These are phyloP conservation scores for Vigna reflexopilosa DNA, from an alignment of 306 rosid genomes.

Conservation along the genomic window DNA sequence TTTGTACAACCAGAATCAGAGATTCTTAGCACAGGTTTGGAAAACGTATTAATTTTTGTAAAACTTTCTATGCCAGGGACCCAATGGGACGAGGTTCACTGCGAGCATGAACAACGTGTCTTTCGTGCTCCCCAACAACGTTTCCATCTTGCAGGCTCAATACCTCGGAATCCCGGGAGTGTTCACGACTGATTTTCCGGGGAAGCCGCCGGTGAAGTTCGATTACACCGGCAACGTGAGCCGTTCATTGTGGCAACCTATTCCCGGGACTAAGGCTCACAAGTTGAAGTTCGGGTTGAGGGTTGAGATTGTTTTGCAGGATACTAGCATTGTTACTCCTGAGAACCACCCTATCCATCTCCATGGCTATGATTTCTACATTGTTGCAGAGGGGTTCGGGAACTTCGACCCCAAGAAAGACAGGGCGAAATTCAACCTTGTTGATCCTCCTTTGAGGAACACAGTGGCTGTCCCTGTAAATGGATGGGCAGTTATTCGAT, in stretches of 20 bases:
- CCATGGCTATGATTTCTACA: constrained; percentile 91
- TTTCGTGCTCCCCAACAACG: constrained; percentile 68
- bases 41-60: too few relatives aligned
- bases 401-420: constrained; percentile 74
- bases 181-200: constrained; percentile 77
- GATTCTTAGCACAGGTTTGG: too few relatives aligned
- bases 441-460: constrained; percentile 89
- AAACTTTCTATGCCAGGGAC: constrained; percentile 62
- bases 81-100: constrained; percentile 87
- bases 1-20: too few relatives aligned
- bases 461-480: constrained; percentile 82
- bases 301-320: constrained; percentile 88
- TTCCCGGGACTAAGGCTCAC: constrained; percentile 67
- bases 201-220: constrained; percentile 67
- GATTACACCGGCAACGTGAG: constrained; percentile 91
- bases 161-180: constrained; percentile 68
- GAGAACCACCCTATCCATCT: constrained; percentile 94
- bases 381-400: constrained; percentile 88
- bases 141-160: constrained; percentile 80
- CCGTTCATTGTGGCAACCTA: constrained; percentile 79
- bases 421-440: constrained; percentile 74
- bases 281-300: constrained; percentile 72
- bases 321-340: constrained; percentile 73
- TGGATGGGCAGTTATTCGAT: constrained; percentile 96
- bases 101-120: constrained; percentile 90